Conservation (phyloP, 495 filamentous ascomycete genomes). For the Aspergillus bertholletiae region DNA sequence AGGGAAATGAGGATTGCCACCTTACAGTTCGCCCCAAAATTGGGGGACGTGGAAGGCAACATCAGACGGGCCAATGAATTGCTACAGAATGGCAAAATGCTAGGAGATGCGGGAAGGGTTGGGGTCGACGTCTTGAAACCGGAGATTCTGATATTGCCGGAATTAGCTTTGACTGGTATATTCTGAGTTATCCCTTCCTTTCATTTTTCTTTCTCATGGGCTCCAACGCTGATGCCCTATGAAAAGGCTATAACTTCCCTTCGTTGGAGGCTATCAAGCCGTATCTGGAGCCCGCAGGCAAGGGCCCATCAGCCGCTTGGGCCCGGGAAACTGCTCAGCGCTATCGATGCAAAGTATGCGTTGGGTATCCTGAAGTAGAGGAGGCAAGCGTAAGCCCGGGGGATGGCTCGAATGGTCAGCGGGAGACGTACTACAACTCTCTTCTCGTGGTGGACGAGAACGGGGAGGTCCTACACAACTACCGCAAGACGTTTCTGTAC, state of each 20-base stretch:
- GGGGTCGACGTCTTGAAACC: constrained; percentile 28
- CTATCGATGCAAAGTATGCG: constrained; percentile 74
- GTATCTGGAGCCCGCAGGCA: constrained; percentile 72
- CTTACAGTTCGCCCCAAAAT: constrained; percentile 71
- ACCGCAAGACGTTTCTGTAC: constrained; percentile 87
- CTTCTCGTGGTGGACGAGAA: constrained; percentile 70
- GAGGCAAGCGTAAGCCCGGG: neutral
- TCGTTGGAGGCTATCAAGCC: constrained; percentile 73
- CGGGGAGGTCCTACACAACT: constrained; percentile 73
- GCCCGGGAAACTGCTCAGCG: constrained; percentile 68
- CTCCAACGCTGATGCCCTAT: neutral
- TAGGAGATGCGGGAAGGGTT: constrained; percentile 8
- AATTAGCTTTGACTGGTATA: constrained; percentile 83
- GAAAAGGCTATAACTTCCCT: constrained; percentile 83
- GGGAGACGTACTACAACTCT: constrained; percentile 69
- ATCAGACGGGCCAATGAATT: constrained; percentile 69
- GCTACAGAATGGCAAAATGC: constrained; percentile 43
- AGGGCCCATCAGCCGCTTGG: constrained; percentile 77
- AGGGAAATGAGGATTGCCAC: constrained; percentile 71
- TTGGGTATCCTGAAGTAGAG: constrained; percentile 81
- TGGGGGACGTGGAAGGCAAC: constrained; percentile 76
- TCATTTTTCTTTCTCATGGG: constrained; percentile 1
- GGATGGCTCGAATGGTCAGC: constrained; percentile 3
- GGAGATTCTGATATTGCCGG: constrained; percentile 74
- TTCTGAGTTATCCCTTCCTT: too few relatives aligned